Evolutionary conservation across 2,329 filamentous ascomycete genomes (phyloP).

Genomic region (Pestalotiopsis sp.): DNA sequence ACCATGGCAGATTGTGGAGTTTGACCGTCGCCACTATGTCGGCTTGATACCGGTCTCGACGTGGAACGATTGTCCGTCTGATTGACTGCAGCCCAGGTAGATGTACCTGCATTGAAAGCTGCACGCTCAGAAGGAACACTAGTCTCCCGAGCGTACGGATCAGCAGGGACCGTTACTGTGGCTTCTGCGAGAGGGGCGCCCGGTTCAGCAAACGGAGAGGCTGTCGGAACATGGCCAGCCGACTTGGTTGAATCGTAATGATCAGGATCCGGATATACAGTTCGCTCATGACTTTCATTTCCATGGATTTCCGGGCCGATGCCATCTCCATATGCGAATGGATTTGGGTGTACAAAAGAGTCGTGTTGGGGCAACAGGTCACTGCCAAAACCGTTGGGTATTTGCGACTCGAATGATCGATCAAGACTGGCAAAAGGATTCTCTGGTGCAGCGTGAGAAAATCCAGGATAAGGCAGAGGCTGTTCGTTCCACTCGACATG

Average conservation of each 20-base stretch:
- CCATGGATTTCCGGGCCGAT: neutral
- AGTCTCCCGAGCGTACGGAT: constrained; percentile 5
- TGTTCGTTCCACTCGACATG: neutral
- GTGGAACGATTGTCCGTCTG: constrained; percentile 10
- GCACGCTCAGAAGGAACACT: neutral
- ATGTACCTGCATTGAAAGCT: constrained; percentile 13
- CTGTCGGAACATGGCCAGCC: neutral
- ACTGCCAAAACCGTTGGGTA: constrained; percentile 1
- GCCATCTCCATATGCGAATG: neutral
- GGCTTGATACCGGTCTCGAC: constrained; percentile 17
- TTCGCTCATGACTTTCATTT: neutral
- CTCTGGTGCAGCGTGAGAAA: neutral
- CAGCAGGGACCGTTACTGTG: neutral
- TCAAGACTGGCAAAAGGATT: neutral
- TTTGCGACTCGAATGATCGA: neutral
- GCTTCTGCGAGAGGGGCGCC: neutral
- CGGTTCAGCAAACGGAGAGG: neutral
- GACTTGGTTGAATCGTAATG: neutral
- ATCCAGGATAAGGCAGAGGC: constrained; percentile 2
- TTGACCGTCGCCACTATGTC: constrained; percentile 21
- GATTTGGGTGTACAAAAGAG: neutral
- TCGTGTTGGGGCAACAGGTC: neutral
- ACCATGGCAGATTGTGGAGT: constrained; percentile 30
- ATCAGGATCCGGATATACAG: neutral
- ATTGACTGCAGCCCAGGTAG: constrained; percentile 30